phyloP scores from a whole-genome alignment of 257 asterid genomes.

The Solanum pennellii region DNA sequence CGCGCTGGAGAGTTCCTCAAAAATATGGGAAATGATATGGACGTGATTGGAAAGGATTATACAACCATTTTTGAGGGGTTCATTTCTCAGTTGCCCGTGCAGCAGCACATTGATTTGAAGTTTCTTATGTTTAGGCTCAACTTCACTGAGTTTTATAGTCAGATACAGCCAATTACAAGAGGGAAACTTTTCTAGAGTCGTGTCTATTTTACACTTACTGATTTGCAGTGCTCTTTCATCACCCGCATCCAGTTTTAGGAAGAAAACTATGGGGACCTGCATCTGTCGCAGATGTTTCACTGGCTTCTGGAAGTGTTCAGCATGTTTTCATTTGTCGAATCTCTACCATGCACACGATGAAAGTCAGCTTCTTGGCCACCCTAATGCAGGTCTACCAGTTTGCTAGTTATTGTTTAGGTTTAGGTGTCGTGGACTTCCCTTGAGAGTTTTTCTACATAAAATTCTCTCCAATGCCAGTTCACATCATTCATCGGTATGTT shows the following conservation, averaged over 20 bases:
- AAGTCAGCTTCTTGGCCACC: not conserved
- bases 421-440: not conserved
- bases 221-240: not conserved
- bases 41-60: conserved; percentile 69
- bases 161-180: conserved; percentile 30
- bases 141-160: conserved; percentile 87
- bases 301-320: not conserved
- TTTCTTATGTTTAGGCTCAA: conserved; percentile 89
- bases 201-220: not conserved
- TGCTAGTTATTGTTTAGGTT: not conserved
- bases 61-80: conserved; percentile 76
- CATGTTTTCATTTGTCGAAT: not conserved
- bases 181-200: conserved; percentile 28
- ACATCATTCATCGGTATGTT: not conserved
- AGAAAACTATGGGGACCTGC: not conserved
- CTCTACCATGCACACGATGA: not conserved
- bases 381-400: not conserved
- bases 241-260: not conserved
- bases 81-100: conserved; percentile 79
- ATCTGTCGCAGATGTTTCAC: not conserved
- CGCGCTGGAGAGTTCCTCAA: conserved; percentile 81
- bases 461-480: not conserved
- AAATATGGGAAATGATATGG: conserved; percentile 70
- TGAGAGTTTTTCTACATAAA: not conserved
- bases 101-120: conserved; percentile 82